Conservation (phyloP, 73 alveolate species). For the Symbiodinium pilosum region DNA sequence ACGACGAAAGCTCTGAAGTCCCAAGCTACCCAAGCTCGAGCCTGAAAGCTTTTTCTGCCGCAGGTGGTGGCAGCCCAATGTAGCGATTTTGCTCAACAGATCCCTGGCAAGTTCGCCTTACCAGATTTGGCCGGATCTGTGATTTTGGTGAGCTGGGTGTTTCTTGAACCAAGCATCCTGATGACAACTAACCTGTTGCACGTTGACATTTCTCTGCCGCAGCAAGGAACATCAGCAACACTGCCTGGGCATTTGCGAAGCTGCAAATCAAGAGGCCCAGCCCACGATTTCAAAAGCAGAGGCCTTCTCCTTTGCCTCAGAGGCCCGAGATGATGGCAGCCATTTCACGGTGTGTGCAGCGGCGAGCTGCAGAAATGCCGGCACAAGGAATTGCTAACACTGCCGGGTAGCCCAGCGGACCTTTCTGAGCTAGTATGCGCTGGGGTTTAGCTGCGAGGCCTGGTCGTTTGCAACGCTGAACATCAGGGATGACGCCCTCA, state of each 20-base stretch:
- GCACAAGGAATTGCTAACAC: slow-evolving; percentile 88
- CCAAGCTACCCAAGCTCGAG: too few relatives aligned
- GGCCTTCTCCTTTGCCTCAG: not conserved
- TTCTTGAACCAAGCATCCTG: too few relatives aligned
- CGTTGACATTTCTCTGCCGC: not conserved
- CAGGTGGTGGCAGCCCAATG: slow-evolving; percentile 62
- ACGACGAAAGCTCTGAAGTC: too few relatives aligned
- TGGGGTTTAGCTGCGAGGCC: not conserved
- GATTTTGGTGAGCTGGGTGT: not conserved
- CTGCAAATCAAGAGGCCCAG: slow-evolving; percentile 54
- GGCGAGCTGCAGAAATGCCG: slow-evolving; percentile 37
- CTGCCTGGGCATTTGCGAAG: slow-evolving; percentile 81
- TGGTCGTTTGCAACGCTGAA: slow-evolving; percentile 85
- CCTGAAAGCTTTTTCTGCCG: not conserved
- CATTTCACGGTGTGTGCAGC: slow-evolving; percentile 64
- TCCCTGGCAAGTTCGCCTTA: not conserved
- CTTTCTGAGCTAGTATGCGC: not conserved
- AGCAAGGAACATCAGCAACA: slow-evolving; percentile 76
- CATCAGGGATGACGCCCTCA: slow-evolving; percentile 65
- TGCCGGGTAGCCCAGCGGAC: not conserved
- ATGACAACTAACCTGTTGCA: too few relatives aligned
- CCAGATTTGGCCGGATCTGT: not conserved
- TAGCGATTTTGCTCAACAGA: slow-evolving; percentile 63
- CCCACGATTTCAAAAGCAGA: not conserved
- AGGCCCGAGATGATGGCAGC: slow-evolving; percentile 93